Evolutionary conservation across 2,329 filamentous ascomycete species (phyloP).

Genomic region (Alternaria arborescens): DNA sequence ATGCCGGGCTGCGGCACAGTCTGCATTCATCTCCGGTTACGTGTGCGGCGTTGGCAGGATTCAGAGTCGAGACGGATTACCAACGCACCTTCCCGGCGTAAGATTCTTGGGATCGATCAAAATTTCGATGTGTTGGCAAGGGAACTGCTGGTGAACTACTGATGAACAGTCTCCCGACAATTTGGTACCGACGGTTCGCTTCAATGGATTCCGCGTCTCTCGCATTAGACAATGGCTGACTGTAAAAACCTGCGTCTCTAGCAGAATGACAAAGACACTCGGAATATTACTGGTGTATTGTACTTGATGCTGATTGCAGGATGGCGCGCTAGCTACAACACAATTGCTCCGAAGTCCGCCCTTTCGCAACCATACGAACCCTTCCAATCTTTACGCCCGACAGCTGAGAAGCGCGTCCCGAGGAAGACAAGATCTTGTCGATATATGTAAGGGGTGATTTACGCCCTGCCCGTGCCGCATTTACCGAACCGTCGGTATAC

Average conservation of each 20-base stretch:
- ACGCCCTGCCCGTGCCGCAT: conserved; percentile 4
- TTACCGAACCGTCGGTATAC: not conserved
- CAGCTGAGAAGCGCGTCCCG: not conserved
- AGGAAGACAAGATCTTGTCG: not conserved
- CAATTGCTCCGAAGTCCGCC: conserved; percentile 9
- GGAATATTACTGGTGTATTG: not conserved
- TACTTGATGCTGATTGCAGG: conserved; percentile 5
- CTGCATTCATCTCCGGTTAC: conserved; percentile 3
- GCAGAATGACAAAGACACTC: not conserved
- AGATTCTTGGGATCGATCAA: conserved; percentile 5
- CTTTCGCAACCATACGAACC: conserved; percentile 2
- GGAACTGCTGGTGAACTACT: conserved; percentile 3
- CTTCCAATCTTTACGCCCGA: conserved; percentile 1
- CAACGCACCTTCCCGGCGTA: not conserved
- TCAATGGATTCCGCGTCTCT: conserved; percentile 2
- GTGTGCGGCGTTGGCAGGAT: conserved; percentile 13
- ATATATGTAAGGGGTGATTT: conserved; percentile 1
- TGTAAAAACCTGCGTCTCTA: not conserved
- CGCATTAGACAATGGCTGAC: conserved; percentile 2
- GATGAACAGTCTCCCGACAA: not conserved
- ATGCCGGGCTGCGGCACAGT: conserved; percentile 20
- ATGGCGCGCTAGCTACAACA: not conserved
- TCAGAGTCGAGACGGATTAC: not conserved
- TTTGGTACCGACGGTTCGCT: conserved; percentile 5
- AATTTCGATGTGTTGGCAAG: not conserved